A percentile compares a stretch with the other conserved stretches of the same genome.
Evolutionary conservation across 2,329 filamentous ascomycete genomes (phyloP).

Genomic region (Fusarium proliferatum): DNA sequence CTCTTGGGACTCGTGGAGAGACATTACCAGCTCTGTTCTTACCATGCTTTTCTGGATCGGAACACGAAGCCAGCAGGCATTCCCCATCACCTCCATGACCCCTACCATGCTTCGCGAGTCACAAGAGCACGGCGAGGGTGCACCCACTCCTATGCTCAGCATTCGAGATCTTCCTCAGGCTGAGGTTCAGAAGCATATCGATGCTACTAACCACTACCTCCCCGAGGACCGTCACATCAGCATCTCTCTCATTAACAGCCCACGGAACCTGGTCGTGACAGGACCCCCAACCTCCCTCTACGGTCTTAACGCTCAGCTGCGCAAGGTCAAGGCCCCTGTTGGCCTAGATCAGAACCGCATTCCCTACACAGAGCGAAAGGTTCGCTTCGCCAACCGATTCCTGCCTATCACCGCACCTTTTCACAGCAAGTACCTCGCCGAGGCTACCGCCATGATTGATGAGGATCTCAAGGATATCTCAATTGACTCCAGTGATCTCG

Average conservation of each 20-base stretch:
- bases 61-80: constrained; percentile 95
- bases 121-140: constrained; percentile 92
- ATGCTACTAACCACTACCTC: constrained; percentile 96
- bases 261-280: constrained; percentile 95
- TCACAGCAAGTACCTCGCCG: constrained; percentile 92
- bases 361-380: constrained; percentile 94
- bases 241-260: constrained; percentile 96
- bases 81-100: constrained; percentile 92
- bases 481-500: constrained; percentile 78
- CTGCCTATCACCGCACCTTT: constrained; percentile 97
- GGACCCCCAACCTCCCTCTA: constrained; percentile 96
- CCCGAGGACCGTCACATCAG: constrained; percentile 92
- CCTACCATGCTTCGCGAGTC: constrained; percentile 93
- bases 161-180: constrained; percentile 90
- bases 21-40: constrained; percentile 81
- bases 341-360: constrained; percentile 95
- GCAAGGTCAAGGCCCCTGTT: constrained; percentile 98
- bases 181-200: constrained; percentile 95
- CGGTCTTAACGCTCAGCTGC: constrained; percentile 91
- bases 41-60: constrained; percentile 99
- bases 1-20: constrained; percentile 92
- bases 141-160: constrained; percentile 96
- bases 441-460: constrained; percentile 84
- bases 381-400: constrained; percentile 97
- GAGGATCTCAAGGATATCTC: constrained; percentile 86